Conservation (phyloP, 345 rosid genomes). For the Abelmoschus esculentus region DNA sequence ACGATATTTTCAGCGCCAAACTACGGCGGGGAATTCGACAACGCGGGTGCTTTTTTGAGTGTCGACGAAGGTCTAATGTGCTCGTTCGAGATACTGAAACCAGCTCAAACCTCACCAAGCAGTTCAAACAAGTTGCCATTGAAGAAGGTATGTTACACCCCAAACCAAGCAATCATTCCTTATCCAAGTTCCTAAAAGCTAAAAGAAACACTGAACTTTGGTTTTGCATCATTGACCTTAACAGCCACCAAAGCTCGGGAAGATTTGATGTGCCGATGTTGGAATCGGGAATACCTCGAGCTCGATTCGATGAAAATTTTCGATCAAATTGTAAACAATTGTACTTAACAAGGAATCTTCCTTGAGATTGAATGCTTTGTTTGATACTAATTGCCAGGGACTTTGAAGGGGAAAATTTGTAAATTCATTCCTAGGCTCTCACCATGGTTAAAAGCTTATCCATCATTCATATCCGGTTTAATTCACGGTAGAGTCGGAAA, state of each 20-base stretch:
- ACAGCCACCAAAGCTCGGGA: conserved; percentile 43
- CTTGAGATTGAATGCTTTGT: not conserved
- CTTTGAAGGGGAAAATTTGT: not conserved
- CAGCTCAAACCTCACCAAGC: conserved; percentile 37
- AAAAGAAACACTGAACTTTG: not conserved
- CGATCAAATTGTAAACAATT: not conserved
- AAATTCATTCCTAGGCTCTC: too few relatives aligned
- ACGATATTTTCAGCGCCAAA: conserved; percentile 97
- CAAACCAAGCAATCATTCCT: not conserved
- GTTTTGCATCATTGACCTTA: not conserved
- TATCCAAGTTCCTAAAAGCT: not conserved
- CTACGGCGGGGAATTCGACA: conserved; percentile 99
- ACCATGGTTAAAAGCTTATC: too few relatives aligned
- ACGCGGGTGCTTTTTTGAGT: conserved; percentile 82
- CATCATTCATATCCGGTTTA: too few relatives aligned
- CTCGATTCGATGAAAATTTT: not conserved
- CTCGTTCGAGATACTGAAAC: conserved; percentile 92
- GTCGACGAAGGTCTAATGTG: conserved; percentile 73
- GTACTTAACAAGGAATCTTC: not conserved
- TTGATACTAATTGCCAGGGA: conserved; percentile 4
- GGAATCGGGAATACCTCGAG: conserved; percentile 18
- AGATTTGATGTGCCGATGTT: conserved; percentile 15
- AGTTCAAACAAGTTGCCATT: conserved; percentile 27
- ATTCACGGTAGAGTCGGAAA: too few relatives aligned
- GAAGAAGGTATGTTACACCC: conserved; percentile 51